phyloP scores from a whole-genome alignment of 306 rosid species.

The Rosa lucieae region DNA sequence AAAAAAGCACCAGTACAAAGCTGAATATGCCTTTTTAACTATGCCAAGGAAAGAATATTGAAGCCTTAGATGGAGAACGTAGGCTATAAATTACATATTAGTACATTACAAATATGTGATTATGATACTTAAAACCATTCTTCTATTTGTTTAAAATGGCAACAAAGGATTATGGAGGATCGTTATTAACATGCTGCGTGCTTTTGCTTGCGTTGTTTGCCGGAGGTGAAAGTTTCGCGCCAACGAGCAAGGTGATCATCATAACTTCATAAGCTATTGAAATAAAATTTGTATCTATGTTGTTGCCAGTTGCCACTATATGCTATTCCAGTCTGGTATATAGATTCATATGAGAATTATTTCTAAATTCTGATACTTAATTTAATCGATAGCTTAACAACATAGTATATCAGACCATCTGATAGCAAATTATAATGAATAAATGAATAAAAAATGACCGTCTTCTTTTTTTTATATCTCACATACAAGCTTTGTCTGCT shows the following conservation, averaged over 20 bases:
- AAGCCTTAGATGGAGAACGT: background rate
- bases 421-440: background rate
- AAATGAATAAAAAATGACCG: background rate
- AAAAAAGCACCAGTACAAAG: background rate
- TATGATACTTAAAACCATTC: background rate
- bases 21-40: slow-evolving; percentile 40
- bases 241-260: slow-evolving; percentile 42
- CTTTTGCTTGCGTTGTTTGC: slow-evolving; percentile 36
- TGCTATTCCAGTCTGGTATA: background rate
- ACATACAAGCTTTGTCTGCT: background rate
- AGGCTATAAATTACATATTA: background rate
- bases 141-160: slow-evolving; percentile 7
- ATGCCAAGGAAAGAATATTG: slow-evolving; percentile 52
- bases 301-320: background rate
- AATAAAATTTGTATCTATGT: background rate
- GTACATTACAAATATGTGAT: background rate
- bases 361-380: background rate
- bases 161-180: slow-evolving; percentile 15
- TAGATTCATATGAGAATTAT: background rate
- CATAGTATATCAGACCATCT: background rate
- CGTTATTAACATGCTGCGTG: slow-evolving; percentile 27
- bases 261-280: background rate
- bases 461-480: background rate
- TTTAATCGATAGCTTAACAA: background rate
- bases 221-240: slow-evolving; percentile 36